Base-by-base conservation (phyloP, 2,329 filamentous ascomycete species). In the Scedosporium boydii region DNA sequence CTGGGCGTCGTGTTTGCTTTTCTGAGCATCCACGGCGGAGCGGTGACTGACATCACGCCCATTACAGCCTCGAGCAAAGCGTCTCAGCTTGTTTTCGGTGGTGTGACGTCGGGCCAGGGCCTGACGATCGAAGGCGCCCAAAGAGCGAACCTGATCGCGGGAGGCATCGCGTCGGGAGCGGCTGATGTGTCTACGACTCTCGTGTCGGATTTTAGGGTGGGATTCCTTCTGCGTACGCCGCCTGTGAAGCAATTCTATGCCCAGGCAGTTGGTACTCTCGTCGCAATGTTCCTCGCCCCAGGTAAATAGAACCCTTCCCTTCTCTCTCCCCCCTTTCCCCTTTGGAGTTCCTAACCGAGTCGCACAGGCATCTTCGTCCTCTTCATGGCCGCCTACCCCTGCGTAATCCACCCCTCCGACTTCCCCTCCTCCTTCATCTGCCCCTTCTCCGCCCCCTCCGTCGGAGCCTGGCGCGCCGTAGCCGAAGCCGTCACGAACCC, bases 351-450 rank as follows among this genome's bases (percentile, higher is more conserved):
- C 29, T 34, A 34, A 34, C 29, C 29, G 7, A 2, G 27, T 16
- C 42, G 4, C 5, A n/a, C 14, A 46, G 48, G 48, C 48, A 80
- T 89, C 67, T 89, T 88, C 69, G 81, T 88, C 41, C 80, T 89
- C 56, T 89, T 89, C 76, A 80, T 83, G 65, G 79, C 81, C 5
- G 87, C 87, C 0, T 89, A 90, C 71, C 87, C 86, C 0, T 89
- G 87, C 70, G 86, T 89, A 5, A 53, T 53, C 48, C 48, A 53
- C 66, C 79, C 84, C 69, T 75, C 81, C 6, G 66, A 69, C 63
- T 42, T 42, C 53, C 21, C 18, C 21, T 14, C 38, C 41, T 74
- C 76, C 0, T 68, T 67, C 18, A 14, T 53, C 0, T 89, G 87
- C 70, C 74, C 82, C 38, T 90, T 89, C 74, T 69, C 71, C 7